These are phyloP conservation scores for Zygnema circumcarinatum DNA, from an alignment of 139 green algal genomes.

Conservation along the genomic window DNA sequence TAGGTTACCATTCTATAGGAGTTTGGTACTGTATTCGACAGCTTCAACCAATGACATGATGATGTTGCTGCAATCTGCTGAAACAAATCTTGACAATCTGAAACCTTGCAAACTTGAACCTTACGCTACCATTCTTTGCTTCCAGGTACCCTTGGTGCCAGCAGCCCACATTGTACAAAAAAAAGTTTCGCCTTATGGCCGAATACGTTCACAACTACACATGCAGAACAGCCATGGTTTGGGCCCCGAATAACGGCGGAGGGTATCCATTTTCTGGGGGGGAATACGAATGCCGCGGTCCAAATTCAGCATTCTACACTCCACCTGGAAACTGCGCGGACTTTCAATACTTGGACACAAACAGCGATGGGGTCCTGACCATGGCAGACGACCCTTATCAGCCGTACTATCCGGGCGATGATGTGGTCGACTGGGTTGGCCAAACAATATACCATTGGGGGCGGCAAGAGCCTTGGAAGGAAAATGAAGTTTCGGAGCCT, in stretches of 20 bases:
- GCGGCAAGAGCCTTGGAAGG: neutral
- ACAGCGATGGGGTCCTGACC: conserved; percentile 21
- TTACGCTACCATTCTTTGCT: neutral
- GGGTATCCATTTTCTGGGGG: conserved; percentile 35
- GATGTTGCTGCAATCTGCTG: too few relatives aligned
- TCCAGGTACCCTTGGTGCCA: conserved; percentile 20
- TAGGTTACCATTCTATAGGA: neutral
- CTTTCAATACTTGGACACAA: conserved; percentile 30
- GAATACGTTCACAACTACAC: neutral
- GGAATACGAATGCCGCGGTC: conserved; percentile 2
- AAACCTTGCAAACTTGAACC: too few relatives aligned
- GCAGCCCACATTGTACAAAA: neutral
- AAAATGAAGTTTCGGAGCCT: conserved; percentile 18
- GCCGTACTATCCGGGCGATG: conserved; percentile 37
- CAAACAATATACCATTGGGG: conserved; percentile 31
- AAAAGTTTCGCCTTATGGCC: conserved; percentile 33
- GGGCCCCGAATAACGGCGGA: conserved; percentile 39
- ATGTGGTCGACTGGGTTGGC: conserved; percentile 23
- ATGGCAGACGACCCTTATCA: conserved; percentile 36
- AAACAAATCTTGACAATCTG: too few relatives aligned
- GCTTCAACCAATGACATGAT: too few relatives aligned
- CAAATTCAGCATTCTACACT: neutral
- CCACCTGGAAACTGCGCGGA: neutral
- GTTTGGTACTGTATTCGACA: neutral
- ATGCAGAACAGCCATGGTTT: conserved; percentile 14